Base-by-base conservation (phyloP, 2,329 filamentous ascomycete species). In the Cercospora sp. region DNA sequence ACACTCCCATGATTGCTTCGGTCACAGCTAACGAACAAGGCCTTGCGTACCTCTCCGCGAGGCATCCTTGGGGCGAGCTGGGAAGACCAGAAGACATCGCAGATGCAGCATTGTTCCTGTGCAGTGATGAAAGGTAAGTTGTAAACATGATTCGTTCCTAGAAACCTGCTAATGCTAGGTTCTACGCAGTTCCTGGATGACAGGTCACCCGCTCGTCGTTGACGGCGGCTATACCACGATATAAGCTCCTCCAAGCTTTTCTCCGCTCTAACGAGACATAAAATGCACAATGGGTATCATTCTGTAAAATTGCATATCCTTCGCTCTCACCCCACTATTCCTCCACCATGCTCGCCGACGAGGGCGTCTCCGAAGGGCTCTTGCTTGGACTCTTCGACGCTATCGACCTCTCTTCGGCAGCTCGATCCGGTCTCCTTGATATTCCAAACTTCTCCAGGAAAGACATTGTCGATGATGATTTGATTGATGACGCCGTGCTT, bases 71-170 rank as follows among this genome's bases (percentile, higher is more conserved):
- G 73, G 70, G 70, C 37, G 49, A 66, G 8, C 66, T 74, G n/a
- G 74, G 74, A 5, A 65, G 65, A 37, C 67, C 73, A 6, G 71
- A 73, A 37, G 73, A 76, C 59, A 51, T 75, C 28, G 74, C 74
- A 18, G 65, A 74, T 67, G 74, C 74, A 5, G 74, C 73, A 1
- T 34, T 76, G 57, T 76, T 76, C 55, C 58, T 76, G 24, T 65
- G 63, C 16, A 73, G 72, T 40, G 74, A 76, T 53, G 74, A 75
- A 30, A 71, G 74, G 72, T 75, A 43, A 70, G 73, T 63, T 24
- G 12, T 26, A 2, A 18, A 49, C 32, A 37, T 53, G 9, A 30
- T 21, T 16, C 1, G 2, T 3, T 28, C 66, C 69, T 37, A 67
- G 59, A 1, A 26, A 9, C 7, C 16, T 49, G 13, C 45, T 64